Conservation (phyloP, 352 stramenopile species). For the Pythium sukuiense region DNA sequence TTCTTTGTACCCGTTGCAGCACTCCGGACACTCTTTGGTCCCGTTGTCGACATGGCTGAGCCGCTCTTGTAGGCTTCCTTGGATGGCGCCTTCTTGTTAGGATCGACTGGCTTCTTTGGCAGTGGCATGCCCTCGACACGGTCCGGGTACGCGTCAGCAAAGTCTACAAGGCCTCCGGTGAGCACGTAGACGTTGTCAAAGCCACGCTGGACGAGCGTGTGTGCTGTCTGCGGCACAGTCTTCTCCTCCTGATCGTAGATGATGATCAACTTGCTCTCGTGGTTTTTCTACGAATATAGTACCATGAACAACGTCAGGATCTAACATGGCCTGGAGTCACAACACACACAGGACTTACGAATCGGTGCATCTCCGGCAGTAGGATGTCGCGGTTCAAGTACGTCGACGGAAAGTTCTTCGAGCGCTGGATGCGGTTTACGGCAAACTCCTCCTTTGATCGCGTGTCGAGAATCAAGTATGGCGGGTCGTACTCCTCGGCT, state of each 20-base stretch:
- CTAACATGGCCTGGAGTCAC: too few relatives aligned
- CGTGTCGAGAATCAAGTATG: slow-evolving; percentile 76
- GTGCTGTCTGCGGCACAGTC: slow-evolving; percentile 51
- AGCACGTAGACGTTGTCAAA: slow-evolving; percentile 89
- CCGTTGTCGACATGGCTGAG: slow-evolving; percentile 36
- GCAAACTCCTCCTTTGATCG: slow-evolving; percentile 69
- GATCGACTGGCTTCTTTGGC: slow-evolving; percentile 53
- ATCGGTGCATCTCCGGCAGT: slow-evolving; percentile 74
- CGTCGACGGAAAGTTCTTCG: slow-evolving; percentile 60
- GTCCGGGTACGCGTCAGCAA: slow-evolving; percentile 59
- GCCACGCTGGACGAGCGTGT: slow-evolving; percentile 72
- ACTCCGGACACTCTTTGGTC: slow-evolving; percentile 58
- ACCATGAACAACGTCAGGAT: not conserved
- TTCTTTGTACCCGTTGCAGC: slow-evolving; percentile 40
- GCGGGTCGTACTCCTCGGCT: slow-evolving; percentile 72
- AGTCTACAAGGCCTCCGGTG: slow-evolving; percentile 60
- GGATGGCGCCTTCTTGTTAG: slow-evolving; percentile 42
- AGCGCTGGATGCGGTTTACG: slow-evolving; percentile 63
- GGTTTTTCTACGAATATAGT: slow-evolving; percentile 54
- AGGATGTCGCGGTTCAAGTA: slow-evolving; percentile 66
- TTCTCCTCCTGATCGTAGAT: slow-evolving; percentile 82
- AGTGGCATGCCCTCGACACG: slow-evolving; percentile 65
- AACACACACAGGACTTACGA: slow-evolving; percentile 31
- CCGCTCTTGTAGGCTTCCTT: slow-evolving; percentile 63
- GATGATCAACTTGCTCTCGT: slow-evolving; percentile 73